Evolutionary conservation across 208 protist genomes (phyloP).

Genomic region (Jaenimonas drosophilae): DNA sequence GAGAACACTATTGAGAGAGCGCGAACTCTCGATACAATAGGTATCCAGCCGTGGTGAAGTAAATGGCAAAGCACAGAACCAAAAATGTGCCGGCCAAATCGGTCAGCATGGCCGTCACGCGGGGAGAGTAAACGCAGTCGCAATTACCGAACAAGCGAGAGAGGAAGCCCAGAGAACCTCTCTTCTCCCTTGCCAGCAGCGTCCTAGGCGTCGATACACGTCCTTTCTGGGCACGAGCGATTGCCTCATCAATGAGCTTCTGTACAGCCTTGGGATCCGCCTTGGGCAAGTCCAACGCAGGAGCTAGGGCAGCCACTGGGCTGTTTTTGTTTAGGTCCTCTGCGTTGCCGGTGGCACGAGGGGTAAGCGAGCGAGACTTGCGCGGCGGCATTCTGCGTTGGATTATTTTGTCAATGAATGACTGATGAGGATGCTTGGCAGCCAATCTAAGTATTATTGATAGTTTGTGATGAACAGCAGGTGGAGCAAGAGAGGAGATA

Average conservation of each 20-base stretch:
- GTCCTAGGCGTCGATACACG: not conserved
- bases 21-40: constrained; percentile 14
- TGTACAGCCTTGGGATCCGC: constrained; percentile 52
- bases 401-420: too few species aligned
- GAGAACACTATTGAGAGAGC: not conserved
- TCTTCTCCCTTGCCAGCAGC: not conserved
- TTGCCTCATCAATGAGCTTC: constrained; percentile 61
- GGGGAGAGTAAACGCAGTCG: constrained; percentile 1
- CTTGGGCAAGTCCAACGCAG: too few species aligned
- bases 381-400: too few species aligned
- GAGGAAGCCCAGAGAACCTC: not conserved
- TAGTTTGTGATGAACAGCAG: too few species aligned
- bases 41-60: constrained; percentile 24
- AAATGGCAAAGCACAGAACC: constrained; percentile 20
- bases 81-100: constrained; percentile 28
- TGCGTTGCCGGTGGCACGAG: too few species aligned
- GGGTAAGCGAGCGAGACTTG: too few species aligned
- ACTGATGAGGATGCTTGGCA: too few species aligned
- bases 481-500: too few species aligned
- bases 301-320: too few species aligned
- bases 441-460: too few species aligned
- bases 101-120: constrained; percentile 4
- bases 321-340: too few species aligned
- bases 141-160: constrained; percentile 4
- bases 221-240: constrained; percentile 26